Evolutionary conservation across 2,329 filamentous ascomycete species (phyloP).

Genomic region (Ascochyta rabiei): DNA sequence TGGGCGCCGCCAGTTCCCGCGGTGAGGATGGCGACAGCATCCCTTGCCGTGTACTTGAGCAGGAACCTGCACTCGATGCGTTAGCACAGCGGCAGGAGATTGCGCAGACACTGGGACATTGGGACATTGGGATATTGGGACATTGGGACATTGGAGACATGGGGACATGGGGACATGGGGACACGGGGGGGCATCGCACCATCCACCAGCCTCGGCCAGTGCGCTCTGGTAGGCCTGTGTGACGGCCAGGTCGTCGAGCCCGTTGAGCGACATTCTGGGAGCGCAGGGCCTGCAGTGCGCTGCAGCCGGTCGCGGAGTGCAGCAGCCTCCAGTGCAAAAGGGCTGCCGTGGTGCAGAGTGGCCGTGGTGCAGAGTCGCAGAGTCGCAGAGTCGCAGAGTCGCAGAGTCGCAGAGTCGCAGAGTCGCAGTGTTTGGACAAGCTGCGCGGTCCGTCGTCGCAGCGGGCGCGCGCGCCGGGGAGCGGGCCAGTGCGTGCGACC

Average conservation of each 20-base stretch:
- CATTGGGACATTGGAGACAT: too few species aligned
- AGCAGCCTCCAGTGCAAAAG: constrained; percentile 8
- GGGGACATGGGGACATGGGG: too few species aligned
- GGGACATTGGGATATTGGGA: too few species aligned
- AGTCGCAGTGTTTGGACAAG: constrained; percentile 6
- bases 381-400: not conserved
- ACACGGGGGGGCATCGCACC: constrained; percentile 69
- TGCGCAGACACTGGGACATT: constrained; percentile 3
- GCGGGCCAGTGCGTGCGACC: not conserved
- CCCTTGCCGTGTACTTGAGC: constrained; percentile 86
- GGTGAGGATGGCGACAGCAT: constrained; percentile 80
- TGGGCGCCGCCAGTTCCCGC: constrained; percentile 81
- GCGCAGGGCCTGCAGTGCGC: constrained; percentile 10
- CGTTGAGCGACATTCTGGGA: constrained; percentile 86
- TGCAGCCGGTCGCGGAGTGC: constrained; percentile 13
- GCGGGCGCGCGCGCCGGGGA: not conserved
- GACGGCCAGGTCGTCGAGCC: constrained; percentile 80
- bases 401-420: too few species aligned
- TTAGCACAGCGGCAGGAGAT: constrained; percentile 32
- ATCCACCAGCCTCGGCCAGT: constrained; percentile 85
- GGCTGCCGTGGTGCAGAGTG: not conserved
- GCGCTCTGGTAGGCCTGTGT: constrained; percentile 84
- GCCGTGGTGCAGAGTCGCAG: too few species aligned
- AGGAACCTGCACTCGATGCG: constrained; percentile 72
- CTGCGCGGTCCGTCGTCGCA: constrained; percentile 2